Conservation (phyloP, 2,329 filamentous ascomycete species). For the Diaporthe vexans region DNA sequence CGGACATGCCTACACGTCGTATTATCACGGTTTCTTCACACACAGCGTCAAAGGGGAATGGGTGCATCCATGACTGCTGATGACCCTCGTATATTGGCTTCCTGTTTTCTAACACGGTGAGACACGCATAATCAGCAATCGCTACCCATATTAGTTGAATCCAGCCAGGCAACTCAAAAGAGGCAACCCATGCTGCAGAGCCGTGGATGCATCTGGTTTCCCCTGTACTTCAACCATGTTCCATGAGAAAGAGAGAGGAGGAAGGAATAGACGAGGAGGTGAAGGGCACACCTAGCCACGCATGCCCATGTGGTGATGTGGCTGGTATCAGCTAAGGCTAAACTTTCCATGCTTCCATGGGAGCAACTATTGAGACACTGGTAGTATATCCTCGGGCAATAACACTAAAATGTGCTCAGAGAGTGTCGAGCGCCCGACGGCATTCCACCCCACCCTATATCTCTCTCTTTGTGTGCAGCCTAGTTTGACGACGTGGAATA, state of each 20-base stretch:
- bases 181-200: no score
- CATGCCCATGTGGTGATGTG: constrained; percentile 10
- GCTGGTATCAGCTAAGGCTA: background rate
- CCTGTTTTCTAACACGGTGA: background rate
- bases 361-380: background rate
- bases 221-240: background rate
- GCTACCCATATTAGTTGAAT: no score
- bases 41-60: no score
- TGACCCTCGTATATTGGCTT: no score
- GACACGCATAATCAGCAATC: constrained; percentile 3
- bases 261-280: background rate
- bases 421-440: background rate
- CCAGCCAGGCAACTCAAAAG: no score
- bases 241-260: background rate
- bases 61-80: no score
- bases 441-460: no score
- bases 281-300: background rate
- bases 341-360: background rate
- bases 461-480: background rate
- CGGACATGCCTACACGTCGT: background rate
- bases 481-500: background rate
- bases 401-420: background rate
- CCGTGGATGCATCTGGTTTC: no score
- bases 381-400: background rate
- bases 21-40: background rate